phyloP scores from a whole-genome alignment of 2,329 filamentous ascomycete genomes.

The Fusarium continuum region DNA sequence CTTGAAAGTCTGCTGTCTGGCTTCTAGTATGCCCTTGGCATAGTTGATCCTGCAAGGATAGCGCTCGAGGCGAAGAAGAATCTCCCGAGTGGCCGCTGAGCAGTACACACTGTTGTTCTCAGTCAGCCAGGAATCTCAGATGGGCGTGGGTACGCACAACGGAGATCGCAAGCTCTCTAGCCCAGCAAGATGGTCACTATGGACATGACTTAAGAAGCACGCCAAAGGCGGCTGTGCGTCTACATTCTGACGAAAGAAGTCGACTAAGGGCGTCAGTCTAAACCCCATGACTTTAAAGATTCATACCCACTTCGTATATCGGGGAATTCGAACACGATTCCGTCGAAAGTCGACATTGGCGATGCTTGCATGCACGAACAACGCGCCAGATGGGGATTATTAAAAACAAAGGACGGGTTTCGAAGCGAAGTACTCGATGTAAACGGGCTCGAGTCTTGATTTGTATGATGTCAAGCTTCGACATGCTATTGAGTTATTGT shows the following conservation, averaged over 20 bases:
- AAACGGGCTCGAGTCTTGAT: not conserved
- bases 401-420: not conserved
- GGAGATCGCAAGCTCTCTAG: conserved; percentile 79
- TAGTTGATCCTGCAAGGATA: conserved; percentile 84
- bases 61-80: conserved; percentile 82
- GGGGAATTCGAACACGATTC: conserved; percentile 78
- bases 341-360: conserved; percentile 80
- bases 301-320: conserved; percentile 70
- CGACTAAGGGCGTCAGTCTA: conserved; percentile 62
- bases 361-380: not conserved
- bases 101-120: conserved; percentile 74
- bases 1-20: conserved; percentile 76
- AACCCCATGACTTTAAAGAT: fast-evolving
- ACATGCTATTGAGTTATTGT: not conserved
- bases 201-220: conserved; percentile 91
- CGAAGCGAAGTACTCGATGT: not conserved
- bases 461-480: not conserved
- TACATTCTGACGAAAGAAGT: conserved; percentile 76
- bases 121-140: not conserved
- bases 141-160: conserved; percentile 60
- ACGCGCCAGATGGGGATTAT: not conserved
- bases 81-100: conserved; percentile 81
- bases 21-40: conserved; percentile 79
- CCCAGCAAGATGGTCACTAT: conserved; percentile 87
- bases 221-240: conserved; percentile 72